Percentiles rank a stretch among this genome's conserved stretches.
These are phyloP conservation scores for Cercis canadensis DNA, from an alignment of 306 rosid species.

Conservation along the genomic window DNA sequence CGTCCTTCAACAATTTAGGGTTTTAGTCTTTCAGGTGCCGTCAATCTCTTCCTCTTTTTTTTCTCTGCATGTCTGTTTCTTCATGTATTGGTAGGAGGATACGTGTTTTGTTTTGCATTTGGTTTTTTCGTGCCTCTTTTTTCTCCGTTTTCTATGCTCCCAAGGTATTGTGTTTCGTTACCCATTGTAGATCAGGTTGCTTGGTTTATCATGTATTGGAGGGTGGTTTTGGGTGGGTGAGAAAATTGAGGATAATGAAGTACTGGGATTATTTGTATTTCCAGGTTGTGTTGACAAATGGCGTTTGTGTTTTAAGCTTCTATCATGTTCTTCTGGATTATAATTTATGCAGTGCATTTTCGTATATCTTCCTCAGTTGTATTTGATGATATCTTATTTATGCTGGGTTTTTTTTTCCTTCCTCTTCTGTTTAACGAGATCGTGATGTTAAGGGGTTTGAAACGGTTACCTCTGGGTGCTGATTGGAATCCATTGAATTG, in stretches of 20 bases:
- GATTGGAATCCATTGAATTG: conserved; percentile 18
- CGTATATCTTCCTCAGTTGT: not conserved
- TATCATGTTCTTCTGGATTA: not conserved
- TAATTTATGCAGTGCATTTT: conserved; percentile 8
- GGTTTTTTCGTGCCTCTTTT: not conserved
- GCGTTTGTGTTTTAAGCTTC: not conserved
- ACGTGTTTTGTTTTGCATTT: not conserved
- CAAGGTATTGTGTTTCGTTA: conserved; percentile 8
- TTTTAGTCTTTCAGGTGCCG: conserved; percentile 32
- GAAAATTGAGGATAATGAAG: conserved; percentile 5
- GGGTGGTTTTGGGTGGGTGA: conserved; percentile 1
- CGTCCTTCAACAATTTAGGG: conserved; percentile 37
- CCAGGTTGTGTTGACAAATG: not conserved
- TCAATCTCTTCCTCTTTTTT: conserved; percentile 6
- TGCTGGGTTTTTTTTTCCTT: not conserved
- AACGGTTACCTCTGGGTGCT: not conserved
- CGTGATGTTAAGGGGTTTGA: not conserved
- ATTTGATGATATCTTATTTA: not conserved
- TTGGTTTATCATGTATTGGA: not conserved
- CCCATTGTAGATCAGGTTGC: conserved; percentile 24
- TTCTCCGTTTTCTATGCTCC: not conserved
- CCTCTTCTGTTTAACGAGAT: not conserved
- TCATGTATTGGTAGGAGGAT: conserved; percentile 12
- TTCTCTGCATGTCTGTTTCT: not conserved
- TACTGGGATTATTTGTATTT: not conserved